Base-by-base conservation (phyloP, 2,329 filamentous ascomycete species). In the Calonectria multiphialidica region DNA sequence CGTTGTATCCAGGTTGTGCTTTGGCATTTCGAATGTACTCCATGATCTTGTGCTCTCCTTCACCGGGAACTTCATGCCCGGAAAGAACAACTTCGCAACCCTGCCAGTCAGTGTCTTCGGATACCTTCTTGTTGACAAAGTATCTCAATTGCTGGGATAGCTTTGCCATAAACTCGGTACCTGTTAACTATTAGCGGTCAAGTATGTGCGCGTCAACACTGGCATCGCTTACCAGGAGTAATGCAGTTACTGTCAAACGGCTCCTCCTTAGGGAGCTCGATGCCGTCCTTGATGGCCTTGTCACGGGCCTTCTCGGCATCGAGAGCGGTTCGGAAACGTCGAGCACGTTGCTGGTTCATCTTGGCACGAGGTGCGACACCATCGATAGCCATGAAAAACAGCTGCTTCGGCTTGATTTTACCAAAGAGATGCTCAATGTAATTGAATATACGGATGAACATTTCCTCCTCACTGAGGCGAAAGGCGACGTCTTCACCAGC, bases 21-120 rank as follows among this genome's bases (percentile, higher is more conserved):
- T 98, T 98, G 74, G 97, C 95, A 84, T 97, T 95, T 78, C 97
- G 94, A 84, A 99, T 99, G 84, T 99, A 99, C 85, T 99, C 97
- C 97, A 99, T 99, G 85, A 99, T 98, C 87, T 99, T 99, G 88
- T 99, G 97, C 85, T 99, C 97, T 79, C 97, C 97, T 86, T 99
- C 97, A 79, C 97, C 97, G 8, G 97, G 97, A 30, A 98, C 96
- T 84, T 99, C 97, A 82, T 99, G 97, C 67, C 97, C 97, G 7
- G 97, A 99, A 71, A 99, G 90, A 66, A 99, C 95, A 78, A 99
- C 93, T 82, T 98, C 96, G 76, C 97, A 97, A 72, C 94, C 94
- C 86, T 99, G 97, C 97, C 97, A 99, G 80, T 99, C 97, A 59
- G 93, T 91, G 83, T 99, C 97, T 83, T 99, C 96, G 2, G 95